Evolutionary conservation across 805 yeast genomes (phyloP).

Genomic region (Yarrowia sp.): DNA sequence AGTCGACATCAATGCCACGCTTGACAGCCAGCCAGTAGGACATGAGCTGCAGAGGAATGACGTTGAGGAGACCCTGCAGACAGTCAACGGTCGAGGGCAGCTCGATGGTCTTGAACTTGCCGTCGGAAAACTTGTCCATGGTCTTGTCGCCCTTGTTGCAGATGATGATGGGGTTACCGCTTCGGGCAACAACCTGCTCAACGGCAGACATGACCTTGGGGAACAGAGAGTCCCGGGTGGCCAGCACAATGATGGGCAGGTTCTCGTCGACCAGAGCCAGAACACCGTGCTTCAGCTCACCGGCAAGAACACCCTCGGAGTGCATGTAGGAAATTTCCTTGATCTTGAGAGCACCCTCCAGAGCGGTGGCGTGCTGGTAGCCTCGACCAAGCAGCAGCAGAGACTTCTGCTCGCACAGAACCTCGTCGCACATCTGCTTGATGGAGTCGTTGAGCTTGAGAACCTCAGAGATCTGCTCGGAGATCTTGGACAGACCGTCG

Average conservation of each 20-base stretch:
- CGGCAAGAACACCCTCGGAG: constrained; percentile 98
- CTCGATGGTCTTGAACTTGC: constrained; percentile 64
- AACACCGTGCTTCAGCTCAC: constrained; percentile 98
- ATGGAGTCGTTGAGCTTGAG: constrained; percentile 75
- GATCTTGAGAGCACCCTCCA: constrained; percentile 97
- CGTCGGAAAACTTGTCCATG: constrained; percentile 46
- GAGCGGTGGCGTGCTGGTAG: constrained; percentile 93
- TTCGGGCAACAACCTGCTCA: constrained; percentile 96
- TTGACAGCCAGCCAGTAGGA: constrained; percentile 96
- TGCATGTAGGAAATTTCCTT: constrained; percentile 99
- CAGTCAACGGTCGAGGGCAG: constrained; percentile 97
- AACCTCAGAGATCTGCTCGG: constrained; percentile 82
- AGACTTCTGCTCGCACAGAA: constrained; percentile 82
- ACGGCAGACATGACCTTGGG: constrained; percentile 96
- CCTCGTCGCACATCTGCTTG: constrained; percentile 72
- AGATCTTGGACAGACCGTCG: constrained; percentile 81
- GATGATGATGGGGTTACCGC: constrained; percentile 93
- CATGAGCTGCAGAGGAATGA: constrained; percentile 92
- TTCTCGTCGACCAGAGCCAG: constrained; percentile 94
- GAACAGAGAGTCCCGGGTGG: constrained; percentile 94
- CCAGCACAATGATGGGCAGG: constrained; percentile 93
- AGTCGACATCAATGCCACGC: constrained; percentile 96
- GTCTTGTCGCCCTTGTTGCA: constrained; percentile 79
- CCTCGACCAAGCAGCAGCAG: constrained; percentile 95
- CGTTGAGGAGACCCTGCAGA: constrained; percentile 93